Percentiles rank a stretch among this genome's conserved stretches.
Evolutionary conservation across 2,329 filamentous ascomycete genomes (phyloP).

Genomic region (Penicillium brasilianum): DNA sequence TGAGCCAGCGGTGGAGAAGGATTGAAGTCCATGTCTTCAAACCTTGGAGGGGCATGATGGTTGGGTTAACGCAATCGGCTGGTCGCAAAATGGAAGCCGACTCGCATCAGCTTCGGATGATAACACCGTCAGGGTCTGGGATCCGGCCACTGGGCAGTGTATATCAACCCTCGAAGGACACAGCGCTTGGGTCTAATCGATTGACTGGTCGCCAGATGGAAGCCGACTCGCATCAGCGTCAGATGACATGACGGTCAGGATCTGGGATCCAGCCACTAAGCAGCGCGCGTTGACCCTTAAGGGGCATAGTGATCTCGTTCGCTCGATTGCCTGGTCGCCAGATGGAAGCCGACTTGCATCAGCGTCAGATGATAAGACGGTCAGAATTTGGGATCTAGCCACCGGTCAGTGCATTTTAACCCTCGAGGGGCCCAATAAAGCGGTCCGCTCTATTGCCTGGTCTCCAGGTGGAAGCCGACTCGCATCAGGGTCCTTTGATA

Average conservation of each 20-base stretch:
- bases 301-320: too few species aligned
- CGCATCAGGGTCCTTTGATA: slow-evolving; percentile 10
- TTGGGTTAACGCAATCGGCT: slow-evolving; percentile 8
- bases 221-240: slow-evolving; percentile 16
- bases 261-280: not conserved
- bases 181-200: slow-evolving; percentile 1
- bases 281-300: not conserved
- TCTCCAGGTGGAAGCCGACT: slow-evolving; percentile 14
- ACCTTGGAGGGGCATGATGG: not conserved
- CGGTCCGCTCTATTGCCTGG: slow-evolving; percentile 2
- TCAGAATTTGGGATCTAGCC: slow-evolving; percentile 1
- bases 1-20: not conserved
- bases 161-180: slow-evolving; percentile 20
- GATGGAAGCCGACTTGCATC: slow-evolving; percentile 8
- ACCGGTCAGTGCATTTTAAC: slow-evolving; percentile 7
- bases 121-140: slow-evolving; percentile 9
- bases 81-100: slow-evolving; percentile 14
- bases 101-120: not conserved
- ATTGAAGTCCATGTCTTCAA: not conserved
- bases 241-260: not conserved
- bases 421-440: slow-evolving; percentile 21
- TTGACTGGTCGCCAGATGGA: slow-evolving; percentile 9
- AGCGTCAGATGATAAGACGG: not conserved
- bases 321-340: not conserved
- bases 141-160: slow-evolving; percentile 4